Base-by-base conservation (phyloP, 2,329 filamentous ascomycete species). In the Penicillium glabrum region DNA sequence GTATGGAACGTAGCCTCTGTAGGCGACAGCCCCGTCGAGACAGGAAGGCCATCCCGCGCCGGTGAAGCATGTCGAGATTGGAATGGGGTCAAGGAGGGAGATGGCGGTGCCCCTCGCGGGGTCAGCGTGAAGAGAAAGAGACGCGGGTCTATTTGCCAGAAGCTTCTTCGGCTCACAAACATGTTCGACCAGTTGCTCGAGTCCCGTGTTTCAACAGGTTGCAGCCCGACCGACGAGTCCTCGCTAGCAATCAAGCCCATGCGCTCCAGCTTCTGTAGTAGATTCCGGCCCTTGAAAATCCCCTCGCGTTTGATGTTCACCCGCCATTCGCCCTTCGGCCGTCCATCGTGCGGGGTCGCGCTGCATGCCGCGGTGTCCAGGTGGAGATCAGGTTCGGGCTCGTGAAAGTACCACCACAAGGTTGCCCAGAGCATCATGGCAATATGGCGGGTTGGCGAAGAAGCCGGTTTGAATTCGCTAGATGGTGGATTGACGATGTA, bases 381-480 rank as follows among this genome's bases (percentile, higher is more conserved):
- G 49, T 85, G 82, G 0, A 83, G 80, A 23, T 83, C 80, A 0
- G 93, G 93, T 65, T 88, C 83, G 1, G 86, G 83, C 73, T 96
- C 91, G 76, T 97, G 93, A 67, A 97, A 98, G 79, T 98, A 98
- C 93, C 93, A 98, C 79, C 91, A 96, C 43, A 98, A 80, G 1
- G 91, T 93, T 33, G 92, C 86, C 90, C 91, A 98, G 7, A 98
- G 82, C 89, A 97, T 96, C 90, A 97, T 92, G 63, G 93, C 93
- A 58, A 96, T 90, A 76, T 96, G 90, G 45, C 93, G 83, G 1
- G 91, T 95, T 0, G 91, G 91, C 60, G 91, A 96, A 14, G 82
- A 86, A 1, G 89, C 84, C 1, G 91, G 86, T 70, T 89, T 91
- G 77, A 89, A 96, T 48, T 96, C 91, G 70, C 78, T 85, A 72